phyloP scores from a whole-genome alignment of 805 yeast genomes.

The Nakazawaea ambrosiae region DNA sequence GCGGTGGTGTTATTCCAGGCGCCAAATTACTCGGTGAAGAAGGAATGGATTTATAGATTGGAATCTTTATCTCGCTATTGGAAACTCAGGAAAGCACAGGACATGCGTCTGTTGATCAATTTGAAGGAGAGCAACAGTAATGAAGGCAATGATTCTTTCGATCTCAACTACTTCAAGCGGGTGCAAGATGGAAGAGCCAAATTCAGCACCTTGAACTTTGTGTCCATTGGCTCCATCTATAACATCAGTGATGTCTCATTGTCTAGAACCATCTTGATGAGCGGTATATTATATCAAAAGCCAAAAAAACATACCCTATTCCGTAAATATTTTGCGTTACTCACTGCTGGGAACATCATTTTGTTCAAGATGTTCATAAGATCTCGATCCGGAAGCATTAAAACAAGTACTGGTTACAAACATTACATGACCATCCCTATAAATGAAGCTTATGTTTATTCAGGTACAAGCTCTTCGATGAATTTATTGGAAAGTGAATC shows the following conservation, averaged over 20 bases:
- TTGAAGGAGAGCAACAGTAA: too few species aligned
- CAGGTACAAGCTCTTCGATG: constrained; percentile 53
- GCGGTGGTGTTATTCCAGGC: constrained; percentile 48
- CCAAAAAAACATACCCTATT: constrained; percentile 64
- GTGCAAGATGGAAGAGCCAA: constrained; percentile 42
- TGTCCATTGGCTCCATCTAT: constrained; percentile 52
- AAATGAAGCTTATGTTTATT: constrained; percentile 63
- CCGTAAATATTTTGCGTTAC: constrained; percentile 48
- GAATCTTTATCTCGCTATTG: constrained; percentile 46
- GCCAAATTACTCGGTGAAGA: constrained; percentile 36
- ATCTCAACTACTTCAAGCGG: too few species aligned
- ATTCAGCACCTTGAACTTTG: constrained; percentile 35
- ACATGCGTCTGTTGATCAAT: constrained; percentile 26
- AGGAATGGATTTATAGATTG: constrained; percentile 62
- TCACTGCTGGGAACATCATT: constrained; percentile 64
- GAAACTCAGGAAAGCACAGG: constrained; percentile 39
- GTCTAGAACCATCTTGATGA: constrained; percentile 50
- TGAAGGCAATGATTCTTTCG: too few species aligned
- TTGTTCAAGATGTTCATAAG: constrained; percentile 48
- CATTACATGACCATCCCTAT: constrained; percentile 57
- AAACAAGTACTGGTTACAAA: constrained; percentile 38
- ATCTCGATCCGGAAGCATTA: constrained; percentile 35
- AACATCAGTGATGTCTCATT: constrained; percentile 53
- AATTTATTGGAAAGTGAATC: constrained; percentile 42
- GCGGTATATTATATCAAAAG: constrained; percentile 67